These are phyloP conservation scores for Schizonepeta tenuifolia DNA, from an alignment of 257 asterid species.

Conservation along the genomic window DNA sequence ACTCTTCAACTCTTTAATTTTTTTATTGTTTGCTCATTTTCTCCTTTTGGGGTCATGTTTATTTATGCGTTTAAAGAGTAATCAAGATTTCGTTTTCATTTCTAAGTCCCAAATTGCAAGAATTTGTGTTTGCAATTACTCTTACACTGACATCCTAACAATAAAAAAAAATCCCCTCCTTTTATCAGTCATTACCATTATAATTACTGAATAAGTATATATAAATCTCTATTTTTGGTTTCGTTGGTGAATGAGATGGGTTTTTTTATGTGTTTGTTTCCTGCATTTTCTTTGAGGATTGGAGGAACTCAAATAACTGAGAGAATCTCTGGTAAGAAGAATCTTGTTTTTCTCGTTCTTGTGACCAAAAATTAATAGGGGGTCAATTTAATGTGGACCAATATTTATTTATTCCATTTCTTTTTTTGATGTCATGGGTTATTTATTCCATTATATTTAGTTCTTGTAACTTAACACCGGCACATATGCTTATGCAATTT, in stretches of 20 bases:
- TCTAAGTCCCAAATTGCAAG: conserved; percentile 49
- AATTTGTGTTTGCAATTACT: conserved; percentile 51
- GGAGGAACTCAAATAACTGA: conserved; percentile 42
- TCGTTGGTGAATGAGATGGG: neutral
- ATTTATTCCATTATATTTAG: too few species aligned
- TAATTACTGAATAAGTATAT: neutral
- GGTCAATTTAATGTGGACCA: too few species aligned
- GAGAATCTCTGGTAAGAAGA: conserved; percentile 39
- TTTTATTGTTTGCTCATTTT: neutral
- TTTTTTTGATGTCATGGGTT: too few species aligned
- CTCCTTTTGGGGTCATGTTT: neutral
- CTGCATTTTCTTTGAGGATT: conserved; percentile 33
- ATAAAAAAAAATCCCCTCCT: conserved; percentile 19
- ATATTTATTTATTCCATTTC: too few species aligned
- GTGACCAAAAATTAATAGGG: too few species aligned
- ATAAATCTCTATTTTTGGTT: conserved; percentile 10
- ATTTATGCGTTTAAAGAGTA: neutral
- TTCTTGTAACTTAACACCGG: too few species aligned
- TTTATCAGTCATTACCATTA: conserved; percentile 18
- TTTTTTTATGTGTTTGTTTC: conserved; percentile 6
- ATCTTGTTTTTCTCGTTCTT: conserved; percentile 15
- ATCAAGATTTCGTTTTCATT: conserved; percentile 4
- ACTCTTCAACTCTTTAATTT: neutral
- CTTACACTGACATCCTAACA: conserved; percentile 57
- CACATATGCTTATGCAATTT: too few species aligned